phyloP scores from a whole-genome alignment of 139 green algal species.

The Nannochloris sp. region DNA sequence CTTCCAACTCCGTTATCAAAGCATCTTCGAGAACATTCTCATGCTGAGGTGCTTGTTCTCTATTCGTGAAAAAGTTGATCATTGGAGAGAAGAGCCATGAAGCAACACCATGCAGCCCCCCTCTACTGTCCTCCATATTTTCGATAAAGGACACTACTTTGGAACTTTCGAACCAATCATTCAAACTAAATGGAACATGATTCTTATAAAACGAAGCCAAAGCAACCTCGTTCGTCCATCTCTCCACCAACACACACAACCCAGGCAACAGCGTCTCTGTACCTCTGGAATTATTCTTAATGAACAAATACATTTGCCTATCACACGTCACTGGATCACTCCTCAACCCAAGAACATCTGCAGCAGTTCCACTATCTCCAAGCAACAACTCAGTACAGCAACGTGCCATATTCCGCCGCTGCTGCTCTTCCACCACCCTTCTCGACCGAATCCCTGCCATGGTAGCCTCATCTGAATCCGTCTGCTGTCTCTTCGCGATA shows the following conservation, averaged over 20 bases:
- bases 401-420: constrained; percentile 21
- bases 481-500: background rate
- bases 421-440: constrained; percentile 17
- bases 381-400: constrained; percentile 29
- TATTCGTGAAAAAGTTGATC: no score
- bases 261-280: constrained; percentile 26
- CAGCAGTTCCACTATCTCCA: constrained; percentile 20
- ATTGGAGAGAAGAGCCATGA: no score
- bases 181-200: constrained; percentile 14
- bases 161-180: constrained; percentile 22
- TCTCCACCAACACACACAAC: constrained; percentile 28
- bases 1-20: no score
- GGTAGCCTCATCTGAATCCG: background rate
- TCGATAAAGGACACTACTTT: constrained; percentile 1
- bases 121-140: background rate
- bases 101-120: background rate
- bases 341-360: constrained; percentile 20
- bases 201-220: constrained; percentile 12
- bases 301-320: constrained; percentile 20
- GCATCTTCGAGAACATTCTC: no score
- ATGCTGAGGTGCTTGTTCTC: no score
- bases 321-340: constrained; percentile 15
- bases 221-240: constrained; percentile 32
- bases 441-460: background rate
- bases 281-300: constrained; percentile 24